These are phyloP conservation scores for Penicillium salamii DNA, from an alignment of 495 filamentous ascomycete species.

Conservation along the genomic window DNA sequence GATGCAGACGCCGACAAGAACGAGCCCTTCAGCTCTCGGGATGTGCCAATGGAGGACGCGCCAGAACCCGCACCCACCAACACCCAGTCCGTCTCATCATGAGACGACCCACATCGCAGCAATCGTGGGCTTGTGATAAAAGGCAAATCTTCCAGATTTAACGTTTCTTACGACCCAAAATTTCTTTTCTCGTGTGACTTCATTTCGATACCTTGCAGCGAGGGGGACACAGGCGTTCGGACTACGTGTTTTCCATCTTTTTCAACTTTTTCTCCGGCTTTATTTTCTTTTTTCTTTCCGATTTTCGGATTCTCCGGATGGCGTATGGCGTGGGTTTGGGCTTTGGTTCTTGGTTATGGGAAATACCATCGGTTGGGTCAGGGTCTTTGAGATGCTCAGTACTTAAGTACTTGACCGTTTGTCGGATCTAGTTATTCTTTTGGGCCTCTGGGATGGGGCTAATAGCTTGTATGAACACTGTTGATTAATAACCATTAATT, in stretches of 20 bases:
- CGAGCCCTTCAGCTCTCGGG: conserved; percentile 17
- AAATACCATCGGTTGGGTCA: conserved; percentile 32
- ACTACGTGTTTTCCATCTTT: conserved; percentile 7
- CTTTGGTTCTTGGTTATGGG: conserved; percentile 28
- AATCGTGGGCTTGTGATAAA: conserved; percentile 15
- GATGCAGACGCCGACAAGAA: conserved; percentile 19
- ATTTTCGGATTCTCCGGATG: conserved; percentile 21
- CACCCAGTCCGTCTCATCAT: conserved; percentile 25
- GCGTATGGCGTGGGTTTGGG: conserved; percentile 33
- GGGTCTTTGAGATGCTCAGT: conserved; percentile 12
- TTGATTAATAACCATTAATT: no score
- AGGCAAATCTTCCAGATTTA: conserved; percentile 14
- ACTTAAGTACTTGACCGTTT: conserved; percentile 16
- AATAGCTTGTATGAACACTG: conserved; percentile 30
- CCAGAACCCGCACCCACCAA: conserved; percentile 25
- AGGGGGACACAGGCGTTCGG: conserved; percentile 21
- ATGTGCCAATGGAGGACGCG: conserved; percentile 36
- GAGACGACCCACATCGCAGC: conserved; percentile 13
- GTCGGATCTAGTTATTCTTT: conserved; percentile 16
- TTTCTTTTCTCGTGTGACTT: conserved; percentile 24
- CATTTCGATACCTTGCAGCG: conserved; percentile 12
- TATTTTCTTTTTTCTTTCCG: conserved; percentile 13
- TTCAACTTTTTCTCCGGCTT: conserved; percentile 14
- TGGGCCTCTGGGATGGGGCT: conserved; percentile 8
- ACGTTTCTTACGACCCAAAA: conserved; percentile 30